These are phyloP conservation scores for Eleusine indica DNA, from an alignment of 176 grass and related monocot genomes.

Conservation along the genomic window DNA sequence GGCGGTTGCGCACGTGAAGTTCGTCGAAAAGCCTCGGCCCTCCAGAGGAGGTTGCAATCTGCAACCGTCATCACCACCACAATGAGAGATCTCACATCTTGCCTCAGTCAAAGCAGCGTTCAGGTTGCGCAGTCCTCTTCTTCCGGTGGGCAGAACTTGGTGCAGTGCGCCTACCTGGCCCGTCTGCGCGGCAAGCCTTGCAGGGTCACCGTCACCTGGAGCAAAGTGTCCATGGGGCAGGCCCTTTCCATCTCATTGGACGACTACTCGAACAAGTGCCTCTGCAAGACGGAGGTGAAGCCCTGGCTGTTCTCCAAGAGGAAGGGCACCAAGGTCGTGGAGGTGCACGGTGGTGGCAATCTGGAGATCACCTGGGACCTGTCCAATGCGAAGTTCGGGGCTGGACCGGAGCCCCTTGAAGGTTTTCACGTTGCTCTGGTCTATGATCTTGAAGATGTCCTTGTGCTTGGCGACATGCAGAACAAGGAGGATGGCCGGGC, in stretches of 20 bases:
- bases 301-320: conserved; percentile 59
- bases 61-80: conserved; percentile 10
- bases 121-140: conserved; percentile 53
- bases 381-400: conserved; percentile 45
- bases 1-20: conserved; percentile 33
- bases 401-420: conserved; percentile 54
- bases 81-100: conserved; percentile 67
- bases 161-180: conserved; percentile 55
- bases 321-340: conserved; percentile 53
- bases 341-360: conserved; percentile 25
- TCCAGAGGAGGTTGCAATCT: neutral
- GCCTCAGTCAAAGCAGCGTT: conserved; percentile 53
- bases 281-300: conserved; percentile 67
- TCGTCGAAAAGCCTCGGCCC: conserved; percentile 42
- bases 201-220: conserved; percentile 59
- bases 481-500: neutral
- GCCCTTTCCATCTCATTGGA: conserved; percentile 43
- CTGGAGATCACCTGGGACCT: conserved; percentile 63
- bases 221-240: conserved; percentile 50
- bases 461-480: conserved; percentile 47
- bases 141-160: conserved; percentile 42
- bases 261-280: conserved; percentile 42
- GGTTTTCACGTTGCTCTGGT: conserved; percentile 53
- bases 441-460: conserved; percentile 50
- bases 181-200: conserved; percentile 44